These are phyloP conservation scores for Leccinum barrowsii DNA, from an alignment of 768 basidiomycete species.

Conservation along the genomic window DNA sequence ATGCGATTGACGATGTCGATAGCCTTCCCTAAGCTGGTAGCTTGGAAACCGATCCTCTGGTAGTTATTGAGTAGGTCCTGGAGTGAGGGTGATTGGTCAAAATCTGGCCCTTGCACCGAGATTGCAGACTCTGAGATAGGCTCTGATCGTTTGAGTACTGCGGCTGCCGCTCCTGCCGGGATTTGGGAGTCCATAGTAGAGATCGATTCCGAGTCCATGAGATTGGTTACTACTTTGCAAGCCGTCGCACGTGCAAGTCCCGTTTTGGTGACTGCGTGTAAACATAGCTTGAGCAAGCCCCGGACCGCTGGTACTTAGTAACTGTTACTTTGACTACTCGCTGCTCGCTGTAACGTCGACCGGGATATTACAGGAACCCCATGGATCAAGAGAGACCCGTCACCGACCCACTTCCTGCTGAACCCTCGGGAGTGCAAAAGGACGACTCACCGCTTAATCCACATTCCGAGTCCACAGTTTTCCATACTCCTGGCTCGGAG, in stretches of 20 bases:
- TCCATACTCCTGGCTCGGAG: constrained; percentile 1
- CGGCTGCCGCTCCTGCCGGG: constrained; percentile 63
- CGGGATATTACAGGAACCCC: background rate
- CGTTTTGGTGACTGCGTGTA: constrained; percentile 8
- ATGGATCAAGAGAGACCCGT: constrained; percentile 20
- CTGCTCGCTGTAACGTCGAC: background rate
- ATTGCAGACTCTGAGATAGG: constrained; percentile 62
- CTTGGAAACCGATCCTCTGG: constrained; percentile 94
- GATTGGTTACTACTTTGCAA: constrained; percentile 5
- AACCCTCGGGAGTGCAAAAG: constrained; percentile 1
- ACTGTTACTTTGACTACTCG: background rate
- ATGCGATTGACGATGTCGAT: constrained; percentile 91
- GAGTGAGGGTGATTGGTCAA: constrained; percentile 66
- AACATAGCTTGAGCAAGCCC: background rate
- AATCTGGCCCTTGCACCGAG: constrained; percentile 83
- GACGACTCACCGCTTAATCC: constrained; percentile 3
- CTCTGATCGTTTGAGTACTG: constrained; percentile 75
- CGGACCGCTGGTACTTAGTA: background rate
- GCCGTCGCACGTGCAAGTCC: constrained; percentile 21
- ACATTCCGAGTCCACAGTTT: constrained; percentile 5
- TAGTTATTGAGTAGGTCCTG: constrained; percentile 73
- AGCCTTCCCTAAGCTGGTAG: constrained; percentile 85
- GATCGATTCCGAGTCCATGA: background rate
- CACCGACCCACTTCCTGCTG: constrained; percentile 3
- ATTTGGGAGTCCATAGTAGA: constrained; percentile 26